Evolutionary conservation across 1,139 yeast genomes (phyloP).

Genomic region (Hansenula sp.): DNA sequence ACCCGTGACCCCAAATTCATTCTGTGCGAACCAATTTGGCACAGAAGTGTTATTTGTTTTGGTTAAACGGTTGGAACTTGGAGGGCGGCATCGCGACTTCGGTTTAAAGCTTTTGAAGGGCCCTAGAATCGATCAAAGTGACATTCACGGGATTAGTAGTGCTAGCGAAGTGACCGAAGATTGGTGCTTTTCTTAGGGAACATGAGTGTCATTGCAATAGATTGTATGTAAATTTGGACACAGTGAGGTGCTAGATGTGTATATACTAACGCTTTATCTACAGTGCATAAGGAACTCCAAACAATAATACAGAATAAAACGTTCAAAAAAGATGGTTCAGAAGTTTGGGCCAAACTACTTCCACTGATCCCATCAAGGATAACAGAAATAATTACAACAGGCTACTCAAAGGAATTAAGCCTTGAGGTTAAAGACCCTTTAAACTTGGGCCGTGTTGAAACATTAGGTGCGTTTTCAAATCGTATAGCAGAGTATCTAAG

Average conservation of each 20-base stretch:
- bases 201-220: neutral
- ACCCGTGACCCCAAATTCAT: no score
- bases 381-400: conserved; percentile 3
- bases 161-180: no score
- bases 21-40: no score
- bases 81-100: no score
- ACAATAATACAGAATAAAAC: conserved; percentile 7
- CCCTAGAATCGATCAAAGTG: no score
- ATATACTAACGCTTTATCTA: neutral
- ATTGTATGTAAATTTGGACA: neutral
- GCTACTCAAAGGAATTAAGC: conserved; percentile 1
- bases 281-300: conserved; percentile 5
- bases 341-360: conserved; percentile 5
- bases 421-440: conserved; percentile 9
- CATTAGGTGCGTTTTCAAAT: conserved; percentile 19
- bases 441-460: conserved; percentile 6
- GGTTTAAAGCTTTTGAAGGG: no score
- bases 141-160: no score
- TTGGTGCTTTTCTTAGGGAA: neutral
- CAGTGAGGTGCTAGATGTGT: neutral
- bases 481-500: conserved; percentile 24
- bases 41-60: no score
- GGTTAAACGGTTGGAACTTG: no score
- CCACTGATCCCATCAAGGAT: conserved; percentile 5
- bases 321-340: neutral